A percentile compares a stretch with the other conserved stretches of the same genome.
phyloP scores from a whole-genome alignment of 2,329 filamentous ascomycete genomes.

The Fusarium sp. region DNA sequence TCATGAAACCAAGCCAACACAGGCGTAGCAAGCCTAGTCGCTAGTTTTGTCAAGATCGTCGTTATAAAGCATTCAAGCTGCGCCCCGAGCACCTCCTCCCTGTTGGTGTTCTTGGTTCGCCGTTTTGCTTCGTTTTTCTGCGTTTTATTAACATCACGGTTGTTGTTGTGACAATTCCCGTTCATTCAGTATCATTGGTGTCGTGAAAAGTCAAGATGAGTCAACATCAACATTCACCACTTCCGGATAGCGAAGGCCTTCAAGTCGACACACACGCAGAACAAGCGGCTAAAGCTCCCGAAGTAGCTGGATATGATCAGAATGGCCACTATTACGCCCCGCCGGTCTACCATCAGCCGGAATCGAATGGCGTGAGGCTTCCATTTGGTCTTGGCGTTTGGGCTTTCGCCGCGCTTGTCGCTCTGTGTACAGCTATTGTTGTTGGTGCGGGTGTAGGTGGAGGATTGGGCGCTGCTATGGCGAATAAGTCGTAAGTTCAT shows the following conservation, averaged over 20 bases:
- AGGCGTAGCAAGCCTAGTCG: neutral
- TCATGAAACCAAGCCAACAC: slow-evolving; percentile 15
- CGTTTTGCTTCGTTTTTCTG: slow-evolving; percentile 2
- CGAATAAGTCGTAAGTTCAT: slow-evolving; percentile 26
- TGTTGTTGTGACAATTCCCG: neutral
- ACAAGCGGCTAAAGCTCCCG: slow-evolving; percentile 30
- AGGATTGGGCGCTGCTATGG: slow-evolving; percentile 33
- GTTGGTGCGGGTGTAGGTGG: slow-evolving; percentile 36
- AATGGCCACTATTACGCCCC: slow-evolving; percentile 24
- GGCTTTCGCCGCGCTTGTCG: slow-evolving; percentile 34
- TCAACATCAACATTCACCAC: slow-evolving; percentile 12
- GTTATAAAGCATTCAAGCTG: slow-evolving; percentile 17
- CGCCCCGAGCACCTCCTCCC: slow-evolving; percentile 3
- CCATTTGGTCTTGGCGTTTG: slow-evolving; percentile 37
- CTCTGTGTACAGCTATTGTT: slow-evolving; percentile 29
- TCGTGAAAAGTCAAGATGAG: slow-evolving; percentile 17
- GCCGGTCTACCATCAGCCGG: slow-evolving; percentile 15
- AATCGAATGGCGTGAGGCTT: neutral
- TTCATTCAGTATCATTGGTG: neutral
- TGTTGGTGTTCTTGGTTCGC: neutral
- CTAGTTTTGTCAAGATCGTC: slow-evolving; percentile 18
- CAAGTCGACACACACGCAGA: slow-evolving; percentile 31
- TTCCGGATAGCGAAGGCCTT: slow-evolving; percentile 33
- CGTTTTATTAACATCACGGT: neutral
- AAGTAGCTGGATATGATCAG: slow-evolving; percentile 15